Base-by-base conservation (phyloP, 2,329 filamentous ascomycete genomes). In the Neonectria ditissima region DNA sequence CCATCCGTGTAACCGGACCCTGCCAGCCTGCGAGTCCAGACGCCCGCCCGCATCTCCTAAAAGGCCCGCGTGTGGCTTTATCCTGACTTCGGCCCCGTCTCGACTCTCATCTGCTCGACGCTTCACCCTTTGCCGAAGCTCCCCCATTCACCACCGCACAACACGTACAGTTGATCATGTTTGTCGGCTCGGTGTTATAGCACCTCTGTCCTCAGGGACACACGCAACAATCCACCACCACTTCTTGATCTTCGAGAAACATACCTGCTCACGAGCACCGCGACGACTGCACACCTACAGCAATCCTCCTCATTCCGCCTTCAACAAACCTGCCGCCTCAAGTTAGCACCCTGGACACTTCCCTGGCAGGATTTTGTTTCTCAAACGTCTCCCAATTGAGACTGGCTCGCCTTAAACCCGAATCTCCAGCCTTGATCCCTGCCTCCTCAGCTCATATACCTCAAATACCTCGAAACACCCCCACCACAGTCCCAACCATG, bases 401-500 rank as follows among this genome's bases (percentile, higher is more conserved):
- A 48, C 55, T 55, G 50, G 26, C 43, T 55, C 37, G 18, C 43
- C 28, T 14, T n/a, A 55, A 54, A 37, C 50, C 55, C 55, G 55
- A 55, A 55, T 45, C 28, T 54, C 47, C 28, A 18, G 51, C 39
- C 59, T 69, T 63, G 63, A 66, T 39, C 50, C 60, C 44, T 70
- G 63, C 39, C 52, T 24, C 61, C 54, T 47, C 62, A 54, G 37
- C 62, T 62, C 58, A 57, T 70, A 69, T 44, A 68, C 55, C 53
- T 59, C 61, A 54, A 59, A 67, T 61, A 57, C 61, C 41, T 58
- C 60, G 55, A 54, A 63, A 59, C 59, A 55, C 53, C 56, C 52
- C 56, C 57, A 84, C 82, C 30, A 52, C 48, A 30, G 45, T 22
- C 80, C 80, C 79, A 47, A 75, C 81, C 39, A 80, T 83, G 58